Conservation (phyloP, 331 rosid species). For the Spiraea crenata region DNA sequence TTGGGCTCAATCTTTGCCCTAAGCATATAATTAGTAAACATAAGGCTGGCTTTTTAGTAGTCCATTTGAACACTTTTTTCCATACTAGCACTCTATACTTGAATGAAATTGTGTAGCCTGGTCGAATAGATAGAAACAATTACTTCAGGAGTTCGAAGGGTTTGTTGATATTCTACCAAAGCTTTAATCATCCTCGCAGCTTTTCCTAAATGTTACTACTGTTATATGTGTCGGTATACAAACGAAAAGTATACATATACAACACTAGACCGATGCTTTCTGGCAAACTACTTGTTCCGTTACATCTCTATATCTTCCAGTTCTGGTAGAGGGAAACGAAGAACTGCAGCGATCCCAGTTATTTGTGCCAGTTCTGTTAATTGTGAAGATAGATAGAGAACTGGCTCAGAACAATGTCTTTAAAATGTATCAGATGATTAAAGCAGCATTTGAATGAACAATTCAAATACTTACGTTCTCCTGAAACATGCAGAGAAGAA, state of each 20-base stretch:
- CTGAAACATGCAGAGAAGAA: slow-evolving; percentile 96
- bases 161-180: neutral
- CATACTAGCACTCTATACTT: too few species aligned
- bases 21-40: too few species aligned
- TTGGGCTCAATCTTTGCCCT: too few species aligned
- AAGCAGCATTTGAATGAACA: slow-evolving; percentile 1
- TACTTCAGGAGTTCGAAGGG: too few species aligned
- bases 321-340: slow-evolving; percentile 94
- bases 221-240: neutral
- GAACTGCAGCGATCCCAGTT: slow-evolving; percentile 91
- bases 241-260: neutral
- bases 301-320: slow-evolving; percentile 93
- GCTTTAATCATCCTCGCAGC: neutral
- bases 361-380: slow-evolving; percentile 83
- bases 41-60: too few species aligned
- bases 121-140: too few species aligned
- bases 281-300: slow-evolving; percentile 8
- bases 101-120: too few species aligned
- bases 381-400: slow-evolving; percentile 10
- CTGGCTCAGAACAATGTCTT: neutral
- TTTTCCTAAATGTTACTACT: neutral
- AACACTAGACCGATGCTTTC: neutral
- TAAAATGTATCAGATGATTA: neutral
- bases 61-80: too few species aligned
- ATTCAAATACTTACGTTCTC: slow-evolving; percentile 75